These are phyloP conservation scores for Prunus persica DNA, from an alignment of 306 rosid species.

Conservation along the genomic window Prunus_persica_NCBIv2 NC_034010.1:7262501-7263000, in stretches of 20 bases:
- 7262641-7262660: constrained; percentile 21
- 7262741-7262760: constrained; percentile 18
- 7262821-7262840: constrained; percentile 27
- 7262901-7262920: constrained; percentile 25
- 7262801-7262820: constrained; percentile 27
- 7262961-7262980: constrained; percentile 25
- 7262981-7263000: constrained; percentile 35
- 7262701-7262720: constrained; percentile 45
- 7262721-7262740: constrained; percentile 30
- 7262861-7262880: constrained; percentile 9
- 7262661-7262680: constrained; percentile 41
- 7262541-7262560: constrained; percentile 31
- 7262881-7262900: constrained; percentile 20
- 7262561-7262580: constrained; percentile 20
- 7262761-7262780: constrained; percentile 13
- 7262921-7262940: constrained; percentile 34
- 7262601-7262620: constrained; percentile 30
- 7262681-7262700: constrained; percentile 42
- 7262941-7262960: constrained; percentile 28
- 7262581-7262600: constrained; percentile 22
- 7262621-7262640: constrained; percentile 21
- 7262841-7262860: constrained; percentile 19
- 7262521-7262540: constrained; percentile 26
- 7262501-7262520: constrained; percentile 37
- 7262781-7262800: constrained; percentile 20